Evolutionary conservation across 768 basidiomycete species (phyloP).

Genomic region (Agaricus subrufescens): DNA sequence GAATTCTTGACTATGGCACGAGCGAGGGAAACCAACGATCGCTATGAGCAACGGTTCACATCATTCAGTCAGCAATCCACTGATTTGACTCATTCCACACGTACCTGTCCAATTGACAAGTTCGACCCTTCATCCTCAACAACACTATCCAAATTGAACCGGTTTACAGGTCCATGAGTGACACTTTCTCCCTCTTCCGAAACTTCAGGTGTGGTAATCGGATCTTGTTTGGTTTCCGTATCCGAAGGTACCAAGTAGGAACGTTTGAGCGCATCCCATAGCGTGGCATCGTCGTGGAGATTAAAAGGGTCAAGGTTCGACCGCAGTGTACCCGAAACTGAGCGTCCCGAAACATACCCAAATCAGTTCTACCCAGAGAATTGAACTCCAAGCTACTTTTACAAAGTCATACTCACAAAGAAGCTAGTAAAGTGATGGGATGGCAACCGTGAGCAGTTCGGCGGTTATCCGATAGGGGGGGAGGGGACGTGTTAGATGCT

Average conservation of each 20-base stretch:
- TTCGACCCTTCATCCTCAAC: conserved; percentile 88
- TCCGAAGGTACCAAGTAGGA: conserved; percentile 58
- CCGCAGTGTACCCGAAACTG: conserved; percentile 77
- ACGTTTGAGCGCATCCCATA: conserved; percentile 87
- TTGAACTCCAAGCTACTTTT: neutral
- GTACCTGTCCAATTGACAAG: conserved; percentile 67
- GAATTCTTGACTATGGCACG: conserved; percentile 85
- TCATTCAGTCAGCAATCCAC: neutral
- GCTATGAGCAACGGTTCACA: conserved; percentile 29
- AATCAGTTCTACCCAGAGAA: neutral
- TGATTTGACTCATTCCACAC: neutral
- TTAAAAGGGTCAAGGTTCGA: conserved; percentile 90
- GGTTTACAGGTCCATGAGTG: conserved; percentile 41
- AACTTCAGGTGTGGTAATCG: conserved; percentile 23
- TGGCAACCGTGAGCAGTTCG: conserved; percentile 9
- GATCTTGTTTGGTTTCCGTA: conserved; percentile 30
- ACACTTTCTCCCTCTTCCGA: conserved; percentile 34
- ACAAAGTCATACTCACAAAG: conserved; percentile 32
- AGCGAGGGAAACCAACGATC: conserved; percentile 83
- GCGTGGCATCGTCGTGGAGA: conserved; percentile 67
- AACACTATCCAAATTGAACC: conserved; percentile 78
- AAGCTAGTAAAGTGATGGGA: conserved; percentile 26
- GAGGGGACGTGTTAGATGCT: conserved; percentile 21
- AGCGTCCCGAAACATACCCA: conserved; percentile 7
- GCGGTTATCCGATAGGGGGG: conserved; percentile 5